Evolutionary conservation across 2,329 filamentous ascomycete species (phyloP), one percentile per base, ranked within the genome.

Genomic region (Eutypella sp.): DNA sequence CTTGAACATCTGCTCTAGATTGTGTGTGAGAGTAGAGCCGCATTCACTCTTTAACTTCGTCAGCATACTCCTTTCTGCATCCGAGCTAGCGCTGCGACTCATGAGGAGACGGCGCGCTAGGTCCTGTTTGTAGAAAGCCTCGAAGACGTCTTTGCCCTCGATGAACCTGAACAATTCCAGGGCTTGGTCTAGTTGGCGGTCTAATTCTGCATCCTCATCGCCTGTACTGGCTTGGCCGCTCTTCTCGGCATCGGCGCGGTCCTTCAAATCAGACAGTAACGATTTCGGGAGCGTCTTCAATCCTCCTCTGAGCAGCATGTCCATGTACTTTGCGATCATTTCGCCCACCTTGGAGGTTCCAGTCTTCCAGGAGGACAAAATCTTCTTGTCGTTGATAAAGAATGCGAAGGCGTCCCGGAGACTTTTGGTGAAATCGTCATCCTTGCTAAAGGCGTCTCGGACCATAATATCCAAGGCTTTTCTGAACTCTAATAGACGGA

Each of bases 81-180:
- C 93, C 46, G 92, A 87, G 61, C 89, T 96, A 19, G 92, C 91
- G 62, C 90, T 96, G 52, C 91, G 82, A 33, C 85, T 86, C 89
- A 97, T 91, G 45, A 99, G 76, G 36, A 99, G 71, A 40, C 93
- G 81, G 15, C 91, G 81, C 1, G 95, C 92, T 42, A 99, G 77
- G 61, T 97, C 93, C 60, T 93, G 95, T 73, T 99, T 99, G 78
- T 99, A 99, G 64, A 99, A 99, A 1, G 93, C 92, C 64, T 99
- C 93, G 52, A 99, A 99, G 0, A 96, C 88, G 45, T 95, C 92
- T 65, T 99, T 99, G 54, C 93, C 93, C 61, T 97, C 85, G 27
- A 99, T 89, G 65, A 97, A 97, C 5, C 95, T 82, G 76, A 99
- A 99, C 4, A 99, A 74, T 64, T 97, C 92, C 3, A 99, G 74